Evolutionary conservation across 1,139 yeast species (phyloP).

Genomic region (Keqinozyma sinolaborantium): DNA sequence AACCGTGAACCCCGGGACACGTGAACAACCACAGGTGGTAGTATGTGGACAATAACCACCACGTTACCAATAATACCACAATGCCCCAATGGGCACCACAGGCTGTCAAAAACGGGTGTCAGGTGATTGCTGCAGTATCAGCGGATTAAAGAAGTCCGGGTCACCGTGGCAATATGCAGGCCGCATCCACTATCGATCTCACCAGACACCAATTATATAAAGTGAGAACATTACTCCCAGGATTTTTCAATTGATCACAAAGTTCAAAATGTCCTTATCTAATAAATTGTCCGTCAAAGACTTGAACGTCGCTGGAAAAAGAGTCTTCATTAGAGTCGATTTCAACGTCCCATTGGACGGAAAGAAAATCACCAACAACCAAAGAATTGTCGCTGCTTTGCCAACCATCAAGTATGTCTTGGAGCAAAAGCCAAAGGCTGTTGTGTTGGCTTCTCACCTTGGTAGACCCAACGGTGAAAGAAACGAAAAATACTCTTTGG

Average conservation of each 20-base stretch:
- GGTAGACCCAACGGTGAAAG: slow-evolving; percentile 97
- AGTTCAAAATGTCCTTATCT: slow-evolving; percentile 73
- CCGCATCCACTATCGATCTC: not conserved
- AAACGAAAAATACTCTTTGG: slow-evolving; percentile 78
- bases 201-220: not conserved
- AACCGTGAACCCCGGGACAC: too few relatives aligned
- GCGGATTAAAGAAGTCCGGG: slow-evolving; percentile 2
- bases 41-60: too few relatives aligned
- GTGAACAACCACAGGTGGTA: too few relatives aligned
- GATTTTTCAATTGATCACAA: not conserved
- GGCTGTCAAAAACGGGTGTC: not conserved
- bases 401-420: slow-evolving; percentile 94
- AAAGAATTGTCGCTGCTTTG: slow-evolving; percentile 96
- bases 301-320: slow-evolving; percentile 77
- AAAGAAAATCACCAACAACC: slow-evolving; percentile 93
- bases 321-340: slow-evolving; percentile 95
- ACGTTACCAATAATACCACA: too few relatives aligned
- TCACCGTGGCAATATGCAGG: not conserved
- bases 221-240: not conserved
- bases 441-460: slow-evolving; percentile 89
- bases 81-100: too few relatives aligned
- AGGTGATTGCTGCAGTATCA: not conserved
- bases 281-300: slow-evolving; percentile 90
- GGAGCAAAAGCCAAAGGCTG: slow-evolving; percentile 84
- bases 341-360: slow-evolving; percentile 98